A percentile compares a stretch with the other conserved stretches of the same genome.
Evolutionary conservation across 495 filamentous ascomycete species (phyloP).

Genomic region (Hypoxylon fuscum): DNA sequence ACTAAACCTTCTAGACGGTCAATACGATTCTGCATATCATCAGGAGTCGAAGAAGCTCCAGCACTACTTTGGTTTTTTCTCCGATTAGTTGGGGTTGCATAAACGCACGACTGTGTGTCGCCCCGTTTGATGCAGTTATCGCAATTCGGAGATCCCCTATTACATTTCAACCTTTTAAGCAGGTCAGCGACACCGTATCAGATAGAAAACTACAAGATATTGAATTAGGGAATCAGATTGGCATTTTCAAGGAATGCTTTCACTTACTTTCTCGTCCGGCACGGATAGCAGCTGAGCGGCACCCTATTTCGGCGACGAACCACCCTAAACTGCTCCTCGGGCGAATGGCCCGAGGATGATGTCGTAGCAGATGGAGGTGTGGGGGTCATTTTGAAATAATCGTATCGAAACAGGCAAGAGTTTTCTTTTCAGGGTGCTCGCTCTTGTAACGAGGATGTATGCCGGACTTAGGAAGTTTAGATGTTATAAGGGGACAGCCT

Average conservation of each 20-base stretch:
- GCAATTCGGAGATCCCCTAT: constrained; percentile 83
- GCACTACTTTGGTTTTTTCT: constrained; percentile 73
- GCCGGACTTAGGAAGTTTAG: constrained; percentile 40
- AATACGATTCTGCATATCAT: constrained; percentile 99
- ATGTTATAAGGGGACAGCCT: constrained; percentile 32
- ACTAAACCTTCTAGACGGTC: constrained; percentile 96
- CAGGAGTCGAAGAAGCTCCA: constrained; percentile 71
- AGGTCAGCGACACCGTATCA: constrained; percentile 37
- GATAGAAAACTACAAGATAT: constrained; percentile 28
- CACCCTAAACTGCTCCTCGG: constrained; percentile 85
- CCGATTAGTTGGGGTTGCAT: constrained; percentile 79
- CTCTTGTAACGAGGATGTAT: constrained; percentile 33
- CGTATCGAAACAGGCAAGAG: constrained; percentile 18
- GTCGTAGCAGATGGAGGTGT: constrained; percentile 90
- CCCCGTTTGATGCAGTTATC: constrained; percentile 94
- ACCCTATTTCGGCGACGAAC: constrained; percentile 95
- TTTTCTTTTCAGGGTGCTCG: constrained; percentile 20
- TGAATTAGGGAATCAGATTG: constrained; percentile 39
- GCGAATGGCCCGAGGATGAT: constrained; percentile 78
- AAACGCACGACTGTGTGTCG: constrained; percentile 85
- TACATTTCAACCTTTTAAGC: constrained; percentile 75
- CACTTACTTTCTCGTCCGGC: constrained; percentile 91
- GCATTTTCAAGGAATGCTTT: constrained; percentile 24
- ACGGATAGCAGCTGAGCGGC: constrained; percentile 92
- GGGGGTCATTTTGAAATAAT: constrained; percentile 71